These are phyloP conservation scores for Cornus controversa DNA, from an alignment of 148 eudicot species.

Conservation along the genomic window DNA sequence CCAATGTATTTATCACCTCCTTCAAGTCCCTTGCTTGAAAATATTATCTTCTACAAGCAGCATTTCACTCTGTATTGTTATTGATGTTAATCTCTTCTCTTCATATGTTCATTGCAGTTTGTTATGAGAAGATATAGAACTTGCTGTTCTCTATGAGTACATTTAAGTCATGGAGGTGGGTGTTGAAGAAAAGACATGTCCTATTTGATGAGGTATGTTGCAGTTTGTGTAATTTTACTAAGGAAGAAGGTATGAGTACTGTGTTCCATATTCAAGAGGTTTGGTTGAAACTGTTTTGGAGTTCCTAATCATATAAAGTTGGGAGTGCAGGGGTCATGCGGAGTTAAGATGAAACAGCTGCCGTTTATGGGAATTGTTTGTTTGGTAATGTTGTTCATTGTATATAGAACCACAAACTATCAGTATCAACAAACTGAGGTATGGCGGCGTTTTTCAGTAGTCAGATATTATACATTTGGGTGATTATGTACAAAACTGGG, in stretches of 20 bases:
- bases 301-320: background rate
- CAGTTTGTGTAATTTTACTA: background rate
- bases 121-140: slow-evolving; percentile 37
- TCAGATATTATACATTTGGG: background rate
- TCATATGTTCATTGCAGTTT: slow-evolving; percentile 41
- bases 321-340: slow-evolving; percentile 60
- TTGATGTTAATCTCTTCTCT: background rate
- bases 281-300: background rate
- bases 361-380: slow-evolving; percentile 70
- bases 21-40: background rate
- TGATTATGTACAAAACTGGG: background rate
- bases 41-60: background rate
- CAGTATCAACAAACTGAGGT: slow-evolving; percentile 85
- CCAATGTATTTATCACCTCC: background rate
- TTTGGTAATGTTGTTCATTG: slow-evolving; percentile 79
- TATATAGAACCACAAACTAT: slow-evolving; percentile 84
- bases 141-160: slow-evolving; percentile 61
- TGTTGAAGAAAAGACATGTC: slow-evolving; percentile 49
- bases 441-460: background rate
- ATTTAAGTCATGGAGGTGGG: slow-evolving; percentile 69
- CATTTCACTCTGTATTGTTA: background rate
- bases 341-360: slow-evolving; percentile 65
- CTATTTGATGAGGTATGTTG: slow-evolving; percentile 54
- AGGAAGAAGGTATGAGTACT: background rate
- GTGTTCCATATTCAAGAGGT: background rate